Base-by-base conservation (phyloP, 208 protist species). In the Acanthamoeba triangularis region DNA sequence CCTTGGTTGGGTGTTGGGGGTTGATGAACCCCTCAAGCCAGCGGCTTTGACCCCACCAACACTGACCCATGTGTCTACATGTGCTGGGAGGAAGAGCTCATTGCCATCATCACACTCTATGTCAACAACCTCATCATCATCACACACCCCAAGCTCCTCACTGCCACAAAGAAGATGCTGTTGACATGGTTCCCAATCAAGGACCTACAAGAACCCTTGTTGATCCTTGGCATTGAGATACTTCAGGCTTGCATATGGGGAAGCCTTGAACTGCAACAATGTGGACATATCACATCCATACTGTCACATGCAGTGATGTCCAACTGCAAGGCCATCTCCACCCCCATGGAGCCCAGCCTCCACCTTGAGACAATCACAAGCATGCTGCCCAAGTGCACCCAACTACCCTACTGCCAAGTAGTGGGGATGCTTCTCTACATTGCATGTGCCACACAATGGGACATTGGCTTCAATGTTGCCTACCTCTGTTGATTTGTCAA, bases 41-140 rank as follows among this genome's bases (percentile, higher is more conserved):
- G 30, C 8, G 47, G 47, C n/a, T 90, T 63, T 41, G 47, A 33
- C 3, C 44, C 44, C 11, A 23, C 8, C 8, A 6, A 33, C 1
- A 49, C 82, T 16, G 82, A 90, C 52, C 47, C 44, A 4, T 90
- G 82, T 41, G 37, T 90, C 49, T 90, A 90, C 82, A 25, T 90
- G 49, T 18, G 65, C 4, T 65, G 44, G n/a, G 8, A 35, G 5
- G 52, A 23, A 2, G 10, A 41, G 25, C 1, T 65, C 3, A 63
- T 67, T 8, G 28, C n/a, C 14, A 90, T 90, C 82, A n/a, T 90
- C 20, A 49, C 28, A 16, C 49, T 90, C 54, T 90, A 63, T 23
- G 49, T 90, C 8, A 49, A 90, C 23, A 49, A 90, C 49, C 3
- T 3, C 28, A 56, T 65, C 49, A 56, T 90, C 14, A 33, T 65